Base-by-base conservation (phyloP, 768 basidiomycete species). In the Russula emetica region DNA sequence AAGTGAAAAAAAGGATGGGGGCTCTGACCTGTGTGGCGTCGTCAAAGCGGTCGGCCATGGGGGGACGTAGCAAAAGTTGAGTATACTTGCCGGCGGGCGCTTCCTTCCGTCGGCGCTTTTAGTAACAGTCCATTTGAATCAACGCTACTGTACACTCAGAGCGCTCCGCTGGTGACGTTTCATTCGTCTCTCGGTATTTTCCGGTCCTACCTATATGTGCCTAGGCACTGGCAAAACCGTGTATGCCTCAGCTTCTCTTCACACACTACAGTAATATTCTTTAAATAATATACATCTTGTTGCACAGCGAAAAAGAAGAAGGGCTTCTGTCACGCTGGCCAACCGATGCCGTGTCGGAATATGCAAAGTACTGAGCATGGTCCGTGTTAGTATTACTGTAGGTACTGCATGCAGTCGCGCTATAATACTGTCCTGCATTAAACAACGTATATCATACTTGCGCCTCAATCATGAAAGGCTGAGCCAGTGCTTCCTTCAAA, bases 1-100 rank as follows among this genome's bases (percentile, higher is more conserved):
- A n/a, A 10, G 2, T 36, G 53, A n/a, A 10, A 32, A 10, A 32
- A 57, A n/a, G 44, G 9, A 55, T 20, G 38, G 61, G 60, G 53
- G 32, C 6, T 68, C 76, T 60, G 57, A 88, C 90, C 77, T 88
- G 86, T 28, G 89, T 85, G n/a, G 85, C 80, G 61, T 90, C 85
- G 77, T 93, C 90, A 64, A 92, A 87, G 72, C 85, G 81, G 67
- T 76, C 83, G 58, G 79, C 74, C 80, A 83, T 83, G 71, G 68
- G 38, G 36, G 30, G 49, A 42, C 30, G 40, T 50, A 40, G 53
- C 36, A 51, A 36, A 24, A 26, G 20, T n/a, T 14, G 36, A 20
- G n/a, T 56, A 24, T 24, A 14, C 5, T 38, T 24, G 30, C 52
- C 28, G n/a, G n/a, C 44, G 13, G 34, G 54, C 53, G 30, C n/a